phyloP scores from a whole-genome alignment of 352 stramenopile genomes.

The Phytophthora citricola region DNA sequence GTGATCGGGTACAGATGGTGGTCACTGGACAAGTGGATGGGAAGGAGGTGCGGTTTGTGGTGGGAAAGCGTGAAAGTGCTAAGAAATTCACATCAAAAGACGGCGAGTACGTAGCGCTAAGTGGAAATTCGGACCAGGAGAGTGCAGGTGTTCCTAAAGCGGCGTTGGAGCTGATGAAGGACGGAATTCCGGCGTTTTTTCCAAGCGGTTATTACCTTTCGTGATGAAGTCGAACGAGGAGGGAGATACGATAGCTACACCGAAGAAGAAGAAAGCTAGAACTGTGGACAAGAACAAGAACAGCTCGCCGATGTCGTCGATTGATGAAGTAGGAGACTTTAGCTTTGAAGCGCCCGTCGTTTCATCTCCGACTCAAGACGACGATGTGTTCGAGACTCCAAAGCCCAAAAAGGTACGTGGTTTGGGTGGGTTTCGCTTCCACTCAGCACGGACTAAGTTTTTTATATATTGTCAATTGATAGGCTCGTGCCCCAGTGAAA shows the following conservation, averaged over 20 bases:
- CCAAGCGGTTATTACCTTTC: slow-evolving; percentile 35
- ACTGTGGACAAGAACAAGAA: slow-evolving; percentile 13
- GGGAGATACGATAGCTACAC: slow-evolving; percentile 11
- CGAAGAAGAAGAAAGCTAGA: slow-evolving; percentile 16
- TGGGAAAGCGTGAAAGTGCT: slow-evolving; percentile 50
- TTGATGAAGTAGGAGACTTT: slow-evolving; percentile 11
- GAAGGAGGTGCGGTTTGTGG: slow-evolving; percentile 31
- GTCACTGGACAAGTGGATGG: slow-evolving; percentile 45
- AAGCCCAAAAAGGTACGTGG: slow-evolving; percentile 30
- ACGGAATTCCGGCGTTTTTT: slow-evolving; percentile 60
- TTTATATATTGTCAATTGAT: background rate
- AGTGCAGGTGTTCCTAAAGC: slow-evolving; percentile 40
- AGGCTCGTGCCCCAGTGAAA: slow-evolving; percentile 10
- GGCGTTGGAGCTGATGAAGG: slow-evolving; percentile 57
- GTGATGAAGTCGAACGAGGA: slow-evolving; percentile 8
- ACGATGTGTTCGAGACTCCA: slow-evolving; percentile 18
- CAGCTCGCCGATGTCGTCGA: slow-evolving; percentile 12
- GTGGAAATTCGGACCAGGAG: slow-evolving; percentile 51
- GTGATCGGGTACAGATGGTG: slow-evolving; percentile 36
- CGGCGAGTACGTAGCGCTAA: slow-evolving; percentile 47
- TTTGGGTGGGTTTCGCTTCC: background rate
- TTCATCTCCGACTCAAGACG: slow-evolving; percentile 4
- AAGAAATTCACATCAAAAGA: slow-evolving; percentile 53
- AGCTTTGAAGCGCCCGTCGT: slow-evolving; percentile 6
- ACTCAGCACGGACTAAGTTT: background rate